Percentiles rank a stretch among this genome's conserved stretches.
Evolutionary conservation across 2,329 filamentous ascomycete genomes (phyloP).

Genomic region (Purpureocillium takamizusanense): DNA sequence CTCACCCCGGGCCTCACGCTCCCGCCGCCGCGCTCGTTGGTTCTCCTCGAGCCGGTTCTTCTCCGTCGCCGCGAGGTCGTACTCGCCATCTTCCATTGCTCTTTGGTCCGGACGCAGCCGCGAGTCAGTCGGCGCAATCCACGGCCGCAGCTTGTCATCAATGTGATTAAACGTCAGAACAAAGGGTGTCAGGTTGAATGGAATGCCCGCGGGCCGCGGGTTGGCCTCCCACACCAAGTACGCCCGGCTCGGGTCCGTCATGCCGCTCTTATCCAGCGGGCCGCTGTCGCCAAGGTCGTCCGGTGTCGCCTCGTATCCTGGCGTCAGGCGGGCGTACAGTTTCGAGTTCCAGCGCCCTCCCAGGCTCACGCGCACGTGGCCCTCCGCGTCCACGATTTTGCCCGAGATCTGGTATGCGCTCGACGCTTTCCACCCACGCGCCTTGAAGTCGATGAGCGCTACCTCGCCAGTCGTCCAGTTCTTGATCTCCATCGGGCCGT

Average conservation of each 20-base stretch:
- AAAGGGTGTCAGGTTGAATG: slow-evolving; percentile 96
- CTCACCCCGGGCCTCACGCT: slow-evolving; percentile 68
- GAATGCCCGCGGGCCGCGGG: slow-evolving; percentile 69
- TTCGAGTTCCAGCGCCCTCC: slow-evolving; percentile 97
- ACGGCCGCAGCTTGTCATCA: slow-evolving; percentile 66
- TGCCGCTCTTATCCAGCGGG: slow-evolving; percentile 38
- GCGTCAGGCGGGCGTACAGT: slow-evolving; percentile 86
- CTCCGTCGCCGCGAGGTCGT: slow-evolving; percentile 84
- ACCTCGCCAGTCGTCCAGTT: slow-evolving; percentile 94
- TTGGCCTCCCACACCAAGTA: slow-evolving; percentile 93
- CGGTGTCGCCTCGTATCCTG: slow-evolving; percentile 73
- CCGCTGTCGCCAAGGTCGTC: slow-evolving; percentile 41
- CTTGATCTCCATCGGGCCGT: slow-evolving; percentile 92
- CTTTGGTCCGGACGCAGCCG: slow-evolving; percentile 88
- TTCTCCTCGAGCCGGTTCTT: slow-evolving; percentile 93
- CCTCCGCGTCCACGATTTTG: slow-evolving; percentile 70
- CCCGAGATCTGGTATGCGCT: slow-evolving; percentile 84
- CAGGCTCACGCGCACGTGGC: slow-evolving; percentile 79
- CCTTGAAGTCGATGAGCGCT: slow-evolving; percentile 87
- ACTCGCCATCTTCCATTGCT: slow-evolving; percentile 97
- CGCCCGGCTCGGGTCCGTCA: slow-evolving; percentile 61
- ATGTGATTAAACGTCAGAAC: slow-evolving; percentile 90
- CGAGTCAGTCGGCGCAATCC: slow-evolving; percentile 86
- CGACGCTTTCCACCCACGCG: slow-evolving; percentile 89
- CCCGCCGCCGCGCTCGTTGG: slow-evolving; percentile 67